phyloP scores from a whole-genome alignment of 805 yeast species.

The Suhomyces emberorum region DNA sequence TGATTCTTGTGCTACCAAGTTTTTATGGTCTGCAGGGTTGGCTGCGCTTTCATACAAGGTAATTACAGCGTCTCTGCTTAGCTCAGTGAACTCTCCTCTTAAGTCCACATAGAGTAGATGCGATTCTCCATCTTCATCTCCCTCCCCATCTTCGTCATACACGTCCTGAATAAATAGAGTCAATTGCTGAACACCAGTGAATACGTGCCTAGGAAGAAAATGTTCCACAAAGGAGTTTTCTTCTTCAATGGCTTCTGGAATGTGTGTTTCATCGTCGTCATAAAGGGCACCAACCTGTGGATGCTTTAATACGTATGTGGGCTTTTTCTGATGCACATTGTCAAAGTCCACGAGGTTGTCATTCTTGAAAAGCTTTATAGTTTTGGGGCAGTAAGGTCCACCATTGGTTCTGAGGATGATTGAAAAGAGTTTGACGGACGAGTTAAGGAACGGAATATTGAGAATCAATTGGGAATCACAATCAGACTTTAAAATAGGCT shows the following conservation, averaged over 20 bases:
- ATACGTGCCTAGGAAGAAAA: constrained; percentile 68
- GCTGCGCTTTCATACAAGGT: constrained; percentile 88
- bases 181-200: constrained; percentile 65
- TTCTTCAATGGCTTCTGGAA: constrained; percentile 29
- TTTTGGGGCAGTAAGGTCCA: constrained; percentile 62
- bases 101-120: constrained; percentile 70
- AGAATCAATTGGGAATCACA: constrained; percentile 79
- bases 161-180: constrained; percentile 67
- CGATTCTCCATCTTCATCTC: constrained; percentile 47
- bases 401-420: constrained; percentile 65
- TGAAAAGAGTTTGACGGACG: constrained; percentile 70
- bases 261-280: constrained; percentile 36
- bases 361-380: constrained; percentile 71
- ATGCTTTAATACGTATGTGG: constrained; percentile 54
- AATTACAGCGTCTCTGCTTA: constrained; percentile 66
- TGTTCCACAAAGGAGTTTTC: constrained; percentile 73
- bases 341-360: constrained; percentile 70
- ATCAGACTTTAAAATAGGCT: constrained; percentile 57
- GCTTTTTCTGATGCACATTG: constrained; percentile 45
- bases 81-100: constrained; percentile 64
- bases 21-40: constrained; percentile 82
- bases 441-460: constrained; percentile 71
- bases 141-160: constrained; percentile 45
- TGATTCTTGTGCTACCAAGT: constrained; percentile 11
- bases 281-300: constrained; percentile 57